A percentile compares a stretch with the other conserved stretches of the same genome.
Evolutionary conservation across 2,329 filamentous ascomycete genomes (phyloP).

Genomic region (Neocucurbitaria cava): DNA sequence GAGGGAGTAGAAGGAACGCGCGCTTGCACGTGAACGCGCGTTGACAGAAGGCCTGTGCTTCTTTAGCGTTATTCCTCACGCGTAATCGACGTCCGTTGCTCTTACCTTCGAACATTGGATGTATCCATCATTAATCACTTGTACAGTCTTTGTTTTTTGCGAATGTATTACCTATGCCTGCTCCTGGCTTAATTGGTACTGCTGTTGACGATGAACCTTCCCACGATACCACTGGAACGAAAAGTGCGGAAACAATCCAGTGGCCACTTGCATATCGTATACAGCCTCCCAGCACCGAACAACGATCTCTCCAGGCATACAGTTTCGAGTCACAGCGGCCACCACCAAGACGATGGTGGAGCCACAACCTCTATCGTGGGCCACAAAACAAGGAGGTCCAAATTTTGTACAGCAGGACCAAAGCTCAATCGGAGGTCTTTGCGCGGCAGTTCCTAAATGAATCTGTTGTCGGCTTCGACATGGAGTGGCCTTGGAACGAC

Average conservation of each 20-base stretch:
- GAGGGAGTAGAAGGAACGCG: not conserved
- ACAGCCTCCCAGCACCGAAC: conserved; percentile 13
- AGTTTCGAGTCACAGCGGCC: conserved; percentile 9
- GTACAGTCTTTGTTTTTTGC: not conserved
- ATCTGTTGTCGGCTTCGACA: conserved; percentile 81
- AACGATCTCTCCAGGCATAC: conserved; percentile 11
- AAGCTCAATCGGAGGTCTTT: conserved; percentile 70
- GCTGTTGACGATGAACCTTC: not conserved
- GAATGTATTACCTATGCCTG: not conserved
- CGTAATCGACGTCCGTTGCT: not conserved
- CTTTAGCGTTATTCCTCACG: not conserved
- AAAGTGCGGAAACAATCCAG: conserved; percentile 1
- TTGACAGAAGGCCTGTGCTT: not conserved
- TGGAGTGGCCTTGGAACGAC: conserved; percentile 76
- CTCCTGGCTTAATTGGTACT: not conserved
- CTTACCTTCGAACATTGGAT: not conserved
- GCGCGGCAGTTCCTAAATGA: conserved; percentile 71
- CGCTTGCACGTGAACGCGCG: not conserved
- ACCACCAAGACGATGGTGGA: conserved; percentile 62
- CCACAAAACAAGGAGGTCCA: conserved; percentile 62
- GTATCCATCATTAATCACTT: not conserved
- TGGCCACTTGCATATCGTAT: conserved; percentile 32
- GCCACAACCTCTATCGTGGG: conserved; percentile 70
- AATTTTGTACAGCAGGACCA: conserved; percentile 79
- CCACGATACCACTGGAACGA: not conserved